Conservation (phyloP, 164 flowering plant genomes). For the Aristolochia californica region DNA sequence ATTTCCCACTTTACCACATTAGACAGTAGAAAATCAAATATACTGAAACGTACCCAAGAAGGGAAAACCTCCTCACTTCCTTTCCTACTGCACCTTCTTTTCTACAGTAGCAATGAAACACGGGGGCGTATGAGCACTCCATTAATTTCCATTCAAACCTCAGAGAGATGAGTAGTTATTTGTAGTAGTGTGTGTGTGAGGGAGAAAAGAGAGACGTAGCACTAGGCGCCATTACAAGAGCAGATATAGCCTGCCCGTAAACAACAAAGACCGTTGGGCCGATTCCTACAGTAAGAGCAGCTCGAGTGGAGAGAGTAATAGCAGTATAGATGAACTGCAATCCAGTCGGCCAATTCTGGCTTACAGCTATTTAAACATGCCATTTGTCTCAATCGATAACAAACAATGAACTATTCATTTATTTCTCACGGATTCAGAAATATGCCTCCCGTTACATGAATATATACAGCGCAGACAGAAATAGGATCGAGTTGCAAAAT, state of each 20-base stretch:
- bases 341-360: constrained; percentile 37
- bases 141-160: no score
- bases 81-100: constrained; percentile 6
- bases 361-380: constrained; percentile 17
- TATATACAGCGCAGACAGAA: no score
- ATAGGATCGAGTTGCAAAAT: no score
- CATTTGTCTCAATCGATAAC: constrained; percentile 6
- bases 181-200: no score
- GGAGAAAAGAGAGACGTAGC: constrained; percentile 37
- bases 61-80: constrained; percentile 40
- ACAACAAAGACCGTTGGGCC: constrained; percentile 57
- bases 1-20: no score
- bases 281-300: constrained; percentile 51
- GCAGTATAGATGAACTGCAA: constrained; percentile 43
- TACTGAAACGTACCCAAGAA: constrained; percentile 56
- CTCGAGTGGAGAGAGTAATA: constrained; percentile 33
- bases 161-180: no score
- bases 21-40: no score
- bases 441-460: no score
- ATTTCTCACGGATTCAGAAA: no score
- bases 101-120: constrained; percentile 17
- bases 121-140: no score
- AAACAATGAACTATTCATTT: no score
- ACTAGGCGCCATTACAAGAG: constrained; percentile 41
- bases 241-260: constrained; percentile 60